Base-by-base conservation (phyloP, 352 stramenopile genomes). In the Phytophthora lateralis region DNA sequence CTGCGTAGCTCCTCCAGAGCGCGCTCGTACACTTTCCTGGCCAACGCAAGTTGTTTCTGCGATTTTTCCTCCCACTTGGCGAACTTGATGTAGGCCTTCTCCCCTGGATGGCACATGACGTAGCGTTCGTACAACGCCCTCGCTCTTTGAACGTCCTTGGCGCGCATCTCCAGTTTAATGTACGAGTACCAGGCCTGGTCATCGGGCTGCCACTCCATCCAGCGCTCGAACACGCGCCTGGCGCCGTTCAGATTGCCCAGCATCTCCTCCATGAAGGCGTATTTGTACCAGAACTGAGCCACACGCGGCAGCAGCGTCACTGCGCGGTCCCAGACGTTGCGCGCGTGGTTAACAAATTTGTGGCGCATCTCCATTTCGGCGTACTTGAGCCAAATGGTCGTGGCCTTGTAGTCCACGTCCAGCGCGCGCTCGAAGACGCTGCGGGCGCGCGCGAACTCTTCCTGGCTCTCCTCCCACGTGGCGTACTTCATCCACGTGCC, bases 241-340 rank as follows among this genome's bases (percentile, higher is more conserved):
- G 94, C 97, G 53, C 94, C 96, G 55, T 90, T 85, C 17, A 98
- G 73, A 62, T 99, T 97, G 53, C 97, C 95, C 44, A 99, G 78
- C 90, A 99, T 99, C 78, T 99, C 98, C 82, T 99, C 97, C 93
- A 99, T 98, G 76, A 99, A 99, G 32, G 96, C 95, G 72, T 99
- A 99, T 75, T 99, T 99, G 90, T 99, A 99, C 98, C 98, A 99
- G 49, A 99, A 95, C 83, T 98, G 96, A 55, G 98, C 91, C 5
- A 99, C 85, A 12, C 98, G 83, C 3, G 98, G 98, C 32, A 99
- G 79, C 18, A 99, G 60, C 60, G 96, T 97, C 4, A 99, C 91
- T 1, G 89, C 91, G 35, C 95, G 89, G 62, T 98, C 90, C 87
- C 88, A 97, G 1, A 99, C 89, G 65, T 99, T 99, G 27, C 97